A percentile compares a stretch with the other conserved stretches of the same genome.
These are phyloP conservation scores for Venustampulla echinocandica DNA, from an alignment of 495 filamentous ascomycete genomes.

Conservation along the genomic window DNA sequence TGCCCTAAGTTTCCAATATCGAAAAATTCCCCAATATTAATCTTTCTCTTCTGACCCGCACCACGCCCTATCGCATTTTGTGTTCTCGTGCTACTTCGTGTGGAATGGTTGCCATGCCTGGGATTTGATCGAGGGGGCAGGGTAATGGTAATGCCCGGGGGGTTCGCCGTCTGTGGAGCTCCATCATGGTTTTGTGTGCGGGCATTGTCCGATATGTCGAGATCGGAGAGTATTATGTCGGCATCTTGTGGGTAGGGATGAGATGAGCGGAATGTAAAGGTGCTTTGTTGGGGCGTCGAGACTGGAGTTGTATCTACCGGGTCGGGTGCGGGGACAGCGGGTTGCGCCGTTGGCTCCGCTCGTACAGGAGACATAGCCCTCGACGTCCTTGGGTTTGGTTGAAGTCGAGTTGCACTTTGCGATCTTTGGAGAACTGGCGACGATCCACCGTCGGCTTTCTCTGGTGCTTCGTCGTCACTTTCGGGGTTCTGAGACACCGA, in stretches of 20 bases:
- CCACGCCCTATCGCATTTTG: conserved; percentile 41
- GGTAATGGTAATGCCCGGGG: conserved; percentile 25
- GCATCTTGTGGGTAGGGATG: conserved; percentile 61
- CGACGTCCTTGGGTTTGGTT: background rate
- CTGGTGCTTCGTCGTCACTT: conserved; percentile 66
- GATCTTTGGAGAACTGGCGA: conserved; percentile 51
- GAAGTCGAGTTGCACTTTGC: conserved; percentile 34
- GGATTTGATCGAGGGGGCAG: conserved; percentile 42
- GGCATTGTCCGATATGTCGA: conserved; percentile 39
- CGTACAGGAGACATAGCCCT: conserved; percentile 32
- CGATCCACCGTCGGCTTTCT: conserved; percentile 44
- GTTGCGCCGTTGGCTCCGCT: conserved; percentile 36
- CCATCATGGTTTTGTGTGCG: conserved; percentile 20
- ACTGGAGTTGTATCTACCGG: conserved; percentile 26
- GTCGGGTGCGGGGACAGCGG: conserved; percentile 12
- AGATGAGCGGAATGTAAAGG: conserved; percentile 66
- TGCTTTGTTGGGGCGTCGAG: conserved; percentile 28
- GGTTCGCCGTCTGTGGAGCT: conserved; percentile 28
- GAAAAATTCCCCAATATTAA: conserved; percentile 72
- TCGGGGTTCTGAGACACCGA: conserved; percentile 39
- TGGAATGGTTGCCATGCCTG: conserved; percentile 38
- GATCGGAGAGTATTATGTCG: conserved; percentile 49
- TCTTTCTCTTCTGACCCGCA: conserved; percentile 70
- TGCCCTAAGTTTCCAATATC: conserved; percentile 62
- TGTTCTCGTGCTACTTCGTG: conserved; percentile 33